Evolutionary conservation across 2,329 filamentous ascomycete species (phyloP), one percentile per base, ranked within the genome.

Genomic region (Pseudonectria buxi): DNA sequence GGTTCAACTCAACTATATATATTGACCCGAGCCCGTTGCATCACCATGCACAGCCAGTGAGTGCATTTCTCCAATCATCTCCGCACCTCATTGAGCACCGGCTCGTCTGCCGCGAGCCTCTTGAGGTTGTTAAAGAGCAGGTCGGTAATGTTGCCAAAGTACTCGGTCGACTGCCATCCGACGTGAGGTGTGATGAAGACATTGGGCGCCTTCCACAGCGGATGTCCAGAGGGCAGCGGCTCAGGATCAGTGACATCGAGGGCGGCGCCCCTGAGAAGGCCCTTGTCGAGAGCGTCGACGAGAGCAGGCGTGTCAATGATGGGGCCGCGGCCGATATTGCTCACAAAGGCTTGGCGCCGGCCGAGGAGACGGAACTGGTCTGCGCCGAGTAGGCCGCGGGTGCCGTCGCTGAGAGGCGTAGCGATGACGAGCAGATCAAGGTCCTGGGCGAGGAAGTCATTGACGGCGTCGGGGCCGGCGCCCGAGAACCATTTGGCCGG

Each of bases 231-330:
- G 0, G 81, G 81, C 41, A 87, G 53, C 0, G 83, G 83, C 54
- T 87, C 83, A 0, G 81, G 82, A 42, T 86, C 80, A 2, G 81
- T 78, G 1, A 86, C 83, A 54, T 86, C 82, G 18, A 86, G 56
- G 3, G 81, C 81, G 0, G 82, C 82, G 10, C 81, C 82, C 12
- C 63, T 30, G 28, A 62, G 56, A 35, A 51, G 50, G 11, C 52
- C 58, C 4, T 46, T 38, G 16, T 61, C 50, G 7, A 86, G 57
- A 0, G 79, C 76, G 3, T 63, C 63, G 10, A 83, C 63, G 25
- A 86, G 56, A 0, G 74, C 78, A 9, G 68, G 54, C 0, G 56
- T 55, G 27, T 67, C 51, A 14, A 68, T 46, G n/a, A 66, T 48
- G 11, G 50, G 37, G 1, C 63, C 82, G 5, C 82, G 69, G 0